Percentiles rank a stretch among this genome's conserved stretches.
Evolutionary conservation across 148 eudicot species (phyloP).

Genomic region (Camellia japonica): DNA sequence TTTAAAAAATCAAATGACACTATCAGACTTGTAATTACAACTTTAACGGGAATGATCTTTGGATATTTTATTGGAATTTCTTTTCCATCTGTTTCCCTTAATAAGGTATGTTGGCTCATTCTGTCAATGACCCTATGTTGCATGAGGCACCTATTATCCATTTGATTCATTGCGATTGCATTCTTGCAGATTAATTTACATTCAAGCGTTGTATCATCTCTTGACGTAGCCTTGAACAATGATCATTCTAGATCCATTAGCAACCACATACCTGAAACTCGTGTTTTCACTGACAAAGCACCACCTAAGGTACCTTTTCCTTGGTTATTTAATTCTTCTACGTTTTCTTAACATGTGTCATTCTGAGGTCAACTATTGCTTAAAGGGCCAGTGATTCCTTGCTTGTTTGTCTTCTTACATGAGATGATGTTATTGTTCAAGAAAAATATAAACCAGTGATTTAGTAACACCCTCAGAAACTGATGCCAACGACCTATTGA

Average conservation of each 20-base stretch:
- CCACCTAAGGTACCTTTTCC: conserved; percentile 44
- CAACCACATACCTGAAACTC: conserved; percentile 52
- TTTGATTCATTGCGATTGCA: conserved; percentile 10
- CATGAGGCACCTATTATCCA: conserved; percentile 3
- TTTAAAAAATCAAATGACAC: conserved; percentile 48
- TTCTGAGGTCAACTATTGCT: neutral
- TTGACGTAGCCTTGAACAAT: conserved; percentile 41
- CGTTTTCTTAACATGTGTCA: neutral
- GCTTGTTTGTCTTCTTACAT: neutral
- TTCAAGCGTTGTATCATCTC: conserved; percentile 43
- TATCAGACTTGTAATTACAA: conserved; percentile 46
- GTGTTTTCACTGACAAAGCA: conserved; percentile 45
- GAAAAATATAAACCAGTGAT: neutral
- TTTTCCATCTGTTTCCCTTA: conserved; percentile 56
- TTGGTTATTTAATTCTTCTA: neutral
- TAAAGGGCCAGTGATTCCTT: neutral
- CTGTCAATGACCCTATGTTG: neutral
- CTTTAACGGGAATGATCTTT: conserved; percentile 62
- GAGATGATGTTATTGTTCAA: conserved; percentile 2
- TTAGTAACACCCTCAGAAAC: neutral
- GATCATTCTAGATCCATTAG: conserved; percentile 18
- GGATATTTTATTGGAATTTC: conserved; percentile 67
- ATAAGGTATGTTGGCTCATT: conserved; percentile 39
- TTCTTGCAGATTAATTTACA: conserved; percentile 54
- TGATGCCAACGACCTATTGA: neutral